phyloP scores from a whole-genome alignment of 2,329 filamentous ascomycete species.

The Chrysosporium keratinophilum region DNA sequence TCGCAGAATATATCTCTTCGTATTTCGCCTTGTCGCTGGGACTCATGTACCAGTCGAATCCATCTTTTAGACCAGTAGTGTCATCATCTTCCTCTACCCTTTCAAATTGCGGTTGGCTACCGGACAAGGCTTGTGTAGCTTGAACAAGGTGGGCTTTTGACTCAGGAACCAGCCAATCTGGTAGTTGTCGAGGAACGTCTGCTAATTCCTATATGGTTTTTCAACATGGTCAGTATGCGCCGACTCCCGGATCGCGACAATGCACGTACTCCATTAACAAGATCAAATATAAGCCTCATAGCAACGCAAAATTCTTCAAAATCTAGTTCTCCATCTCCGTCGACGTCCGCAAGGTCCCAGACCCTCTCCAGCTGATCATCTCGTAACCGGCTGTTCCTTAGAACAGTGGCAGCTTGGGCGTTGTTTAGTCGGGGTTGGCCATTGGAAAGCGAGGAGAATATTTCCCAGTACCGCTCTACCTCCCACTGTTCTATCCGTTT shows the following conservation, averaged over 20 bases:
- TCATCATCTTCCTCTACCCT: conserved; percentile 69
- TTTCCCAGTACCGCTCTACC: conserved; percentile 70
- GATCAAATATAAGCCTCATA: conserved; percentile 94
- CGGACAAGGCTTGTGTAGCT: conserved; percentile 66
- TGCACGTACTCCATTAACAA: conserved; percentile 73
- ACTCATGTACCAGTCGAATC: conserved; percentile 99
- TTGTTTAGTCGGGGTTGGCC: conserved; percentile 57
- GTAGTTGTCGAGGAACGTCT: conserved; percentile 75
- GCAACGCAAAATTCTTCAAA: conserved; percentile 99
- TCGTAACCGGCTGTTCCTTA: conserved; percentile 61
- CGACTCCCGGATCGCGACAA: background rate
- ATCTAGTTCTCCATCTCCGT: conserved; percentile 93
- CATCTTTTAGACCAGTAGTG: conserved; percentile 75
- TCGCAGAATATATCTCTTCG: conserved; percentile 92
- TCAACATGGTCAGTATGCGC: background rate
- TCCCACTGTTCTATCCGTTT: conserved; percentile 60
- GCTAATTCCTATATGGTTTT: conserved; percentile 59
- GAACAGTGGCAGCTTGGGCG: conserved; percentile 57
- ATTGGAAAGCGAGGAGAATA: conserved; percentile 58
- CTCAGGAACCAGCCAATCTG: conserved; percentile 95
- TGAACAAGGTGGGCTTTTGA: conserved; percentile 86
- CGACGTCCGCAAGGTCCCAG: conserved; percentile 95
- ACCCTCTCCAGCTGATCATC: conserved; percentile 88
- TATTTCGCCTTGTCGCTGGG: conserved; percentile 86
- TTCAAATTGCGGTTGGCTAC: conserved; percentile 73